Evolutionary conservation across 345 rosid species (phyloP).

Genomic region (Psidium friedrichsthalianum): DNA sequence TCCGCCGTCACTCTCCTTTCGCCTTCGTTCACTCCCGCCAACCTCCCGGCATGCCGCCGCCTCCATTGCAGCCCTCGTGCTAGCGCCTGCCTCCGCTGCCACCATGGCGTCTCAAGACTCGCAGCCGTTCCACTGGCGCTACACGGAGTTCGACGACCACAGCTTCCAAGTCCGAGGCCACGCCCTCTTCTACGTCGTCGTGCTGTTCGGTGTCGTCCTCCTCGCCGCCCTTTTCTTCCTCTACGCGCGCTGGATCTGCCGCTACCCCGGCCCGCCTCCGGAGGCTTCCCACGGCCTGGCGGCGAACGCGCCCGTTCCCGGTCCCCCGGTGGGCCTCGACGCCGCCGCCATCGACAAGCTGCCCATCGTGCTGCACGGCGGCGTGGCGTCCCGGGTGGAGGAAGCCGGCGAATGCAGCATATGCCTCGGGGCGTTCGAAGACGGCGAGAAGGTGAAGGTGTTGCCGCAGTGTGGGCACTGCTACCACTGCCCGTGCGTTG

Average conservation of each 20-base stretch:
- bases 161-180: slow-evolving; percentile 28
- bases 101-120: slow-evolving; percentile 13
- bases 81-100: neutral
- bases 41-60: neutral
- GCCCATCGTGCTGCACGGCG: slow-evolving; percentile 7
- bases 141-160: slow-evolving; percentile 27
- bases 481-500: slow-evolving; percentile 63
- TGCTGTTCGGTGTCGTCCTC: slow-evolving; percentile 15
- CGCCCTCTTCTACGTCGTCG: slow-evolving; percentile 21
- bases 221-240: slow-evolving; percentile 19
- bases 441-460: slow-evolving; percentile 61
- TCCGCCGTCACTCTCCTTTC: neutral
- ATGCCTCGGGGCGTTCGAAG: slow-evolving; percentile 54
- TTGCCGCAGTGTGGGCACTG: slow-evolving; percentile 52
- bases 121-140: slow-evolving; percentile 29
- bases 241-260: slow-evolving; percentile 30
- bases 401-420: slow-evolving; percentile 40
- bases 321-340: slow-evolving; percentile 9
- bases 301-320: neutral
- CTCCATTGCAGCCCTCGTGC: neutral
- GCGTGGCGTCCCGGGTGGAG: neutral
- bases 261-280: neutral
- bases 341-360: slow-evolving; percentile 6
- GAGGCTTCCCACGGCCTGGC: neutral
- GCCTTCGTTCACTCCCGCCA: neutral